Base-by-base conservation (phyloP, 2,329 filamentous ascomycete genomes). In the Paecilomyces formosus region DNA sequence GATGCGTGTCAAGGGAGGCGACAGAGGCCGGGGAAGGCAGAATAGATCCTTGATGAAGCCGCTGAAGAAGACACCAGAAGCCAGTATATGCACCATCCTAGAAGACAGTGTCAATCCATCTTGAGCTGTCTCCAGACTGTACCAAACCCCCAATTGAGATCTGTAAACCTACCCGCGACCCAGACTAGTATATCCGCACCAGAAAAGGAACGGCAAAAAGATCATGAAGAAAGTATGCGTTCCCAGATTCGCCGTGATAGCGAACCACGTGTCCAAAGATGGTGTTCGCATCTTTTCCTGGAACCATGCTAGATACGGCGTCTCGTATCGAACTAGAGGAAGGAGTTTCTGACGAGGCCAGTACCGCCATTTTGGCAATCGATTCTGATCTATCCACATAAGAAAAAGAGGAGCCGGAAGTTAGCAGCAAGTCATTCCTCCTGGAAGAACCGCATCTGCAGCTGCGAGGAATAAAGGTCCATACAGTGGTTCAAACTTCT, bases 191-290 rank as follows among this genome's bases (percentile, higher is more conserved):
- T 92, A 89, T 57, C 93, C 93, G 69, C 91, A 96, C 94, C 94
- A 99, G 79, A 97, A 97, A 66, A 96, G 83, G 64, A 97, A 90
- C 5, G 94, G 94, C 68, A 99, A 79, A 59, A 91, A 88, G 65
- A 96, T 83, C 92, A 97, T 97, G 81, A 97, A 99, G 79, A 97
- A 97, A 0, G 94, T 99, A 76, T 99, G 94, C 0, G 94, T 99
- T 64, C 94, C 91, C 57, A 97, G 84, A 74, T 97, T 99, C 63
- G 94, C 94, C 0, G 92, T 96, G 64, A 95, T 90, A 55, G 94
- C 93, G 76, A 99, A 99, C 79, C 97, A 99, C 62, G 90, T 90
- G 76, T 99, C 94, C 68, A 97, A 86, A 8, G 89, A 83, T 0
- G 91, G 90, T 21, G 90, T 88, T 68, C 93, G 89, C 72, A 93